Conservation (phyloP, 805 yeast genomes). For the Cyberlindnera americana region DNA sequence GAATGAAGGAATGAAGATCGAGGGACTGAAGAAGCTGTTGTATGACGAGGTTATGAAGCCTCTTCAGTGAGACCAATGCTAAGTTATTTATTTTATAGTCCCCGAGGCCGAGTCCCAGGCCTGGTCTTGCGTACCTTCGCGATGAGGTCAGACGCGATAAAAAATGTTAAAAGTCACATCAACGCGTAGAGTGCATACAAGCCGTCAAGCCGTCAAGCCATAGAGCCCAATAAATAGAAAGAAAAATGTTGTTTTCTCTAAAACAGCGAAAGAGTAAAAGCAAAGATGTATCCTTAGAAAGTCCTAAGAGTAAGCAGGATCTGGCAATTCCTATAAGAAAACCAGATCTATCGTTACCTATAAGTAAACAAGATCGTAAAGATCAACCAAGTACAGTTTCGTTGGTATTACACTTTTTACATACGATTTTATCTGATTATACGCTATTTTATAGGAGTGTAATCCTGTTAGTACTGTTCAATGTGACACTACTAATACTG, state of each 20-base stretch:
- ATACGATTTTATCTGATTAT: constrained; percentile 6
- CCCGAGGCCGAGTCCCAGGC: no score
- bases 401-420: constrained; percentile 5
- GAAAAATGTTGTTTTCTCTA: neutral
- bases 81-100: neutral
- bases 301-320: no score
- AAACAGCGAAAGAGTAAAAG: neutral
- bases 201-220: no score
- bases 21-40: constrained; percentile 69
- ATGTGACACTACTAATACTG: constrained; percentile 2
- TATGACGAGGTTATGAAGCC: constrained; percentile 74
- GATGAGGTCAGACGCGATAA: no score
- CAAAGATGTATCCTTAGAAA: neutral
- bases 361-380: neutral
- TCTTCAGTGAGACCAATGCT: neutral
- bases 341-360: no score
- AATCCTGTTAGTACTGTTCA: constrained; percentile 5
- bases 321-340: no score
- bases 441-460: constrained; percentile 9
- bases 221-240: no score
- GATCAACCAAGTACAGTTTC: neutral
- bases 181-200: no score
- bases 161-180: neutral
- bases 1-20: constrained; percentile 66
- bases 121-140: no score